Evolutionary conservation across 352 stramenopile genomes (phyloP).

Genomic region (Globisporangium sylvaticum): DNA sequence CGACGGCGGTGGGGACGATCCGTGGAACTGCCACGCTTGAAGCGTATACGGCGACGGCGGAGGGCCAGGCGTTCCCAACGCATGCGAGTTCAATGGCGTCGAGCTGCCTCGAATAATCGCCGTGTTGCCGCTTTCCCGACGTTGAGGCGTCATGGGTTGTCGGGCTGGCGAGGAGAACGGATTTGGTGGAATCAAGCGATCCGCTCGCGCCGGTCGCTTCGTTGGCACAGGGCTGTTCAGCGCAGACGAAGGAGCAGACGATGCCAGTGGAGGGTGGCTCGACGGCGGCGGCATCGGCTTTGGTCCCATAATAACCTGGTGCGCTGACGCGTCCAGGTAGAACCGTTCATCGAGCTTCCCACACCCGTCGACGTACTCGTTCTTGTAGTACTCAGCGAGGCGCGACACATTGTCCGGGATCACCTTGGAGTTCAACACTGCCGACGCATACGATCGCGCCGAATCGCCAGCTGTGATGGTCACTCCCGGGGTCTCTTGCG

Average conservation of each 20-base stretch:
- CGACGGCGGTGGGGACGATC: constrained; percentile 40
- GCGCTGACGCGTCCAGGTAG: constrained; percentile 33
- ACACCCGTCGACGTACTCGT: constrained; percentile 41
- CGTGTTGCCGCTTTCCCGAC: constrained; percentile 20
- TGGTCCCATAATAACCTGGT: constrained; percentile 34
- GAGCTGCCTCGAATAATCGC: constrained; percentile 22
- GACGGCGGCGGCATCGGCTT: constrained; percentile 8
- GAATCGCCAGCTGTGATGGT: neutral
- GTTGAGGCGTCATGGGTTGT: constrained; percentile 31
- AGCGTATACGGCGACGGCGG: constrained; percentile 41
- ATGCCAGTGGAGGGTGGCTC: constrained; percentile 10
- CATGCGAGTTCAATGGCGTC: constrained; percentile 18
- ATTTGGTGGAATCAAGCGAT: constrained; percentile 16
- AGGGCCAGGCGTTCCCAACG: constrained; percentile 5
- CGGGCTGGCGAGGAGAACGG: constrained; percentile 33
- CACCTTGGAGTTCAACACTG: constrained; percentile 34
- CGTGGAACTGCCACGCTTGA: constrained; percentile 73
- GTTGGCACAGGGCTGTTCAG: constrained; percentile 11
- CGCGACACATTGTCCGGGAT: constrained; percentile 37
- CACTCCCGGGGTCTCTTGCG: neutral
- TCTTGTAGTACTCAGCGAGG: constrained; percentile 35
- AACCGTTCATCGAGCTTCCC: constrained; percentile 60
- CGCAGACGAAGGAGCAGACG: constrained; percentile 8
- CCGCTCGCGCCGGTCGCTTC: constrained; percentile 11
- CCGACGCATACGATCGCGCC: constrained; percentile 15